Conservation (phyloP, 2,329 filamentous ascomycete species). For the Didymella pomorum region DNA sequence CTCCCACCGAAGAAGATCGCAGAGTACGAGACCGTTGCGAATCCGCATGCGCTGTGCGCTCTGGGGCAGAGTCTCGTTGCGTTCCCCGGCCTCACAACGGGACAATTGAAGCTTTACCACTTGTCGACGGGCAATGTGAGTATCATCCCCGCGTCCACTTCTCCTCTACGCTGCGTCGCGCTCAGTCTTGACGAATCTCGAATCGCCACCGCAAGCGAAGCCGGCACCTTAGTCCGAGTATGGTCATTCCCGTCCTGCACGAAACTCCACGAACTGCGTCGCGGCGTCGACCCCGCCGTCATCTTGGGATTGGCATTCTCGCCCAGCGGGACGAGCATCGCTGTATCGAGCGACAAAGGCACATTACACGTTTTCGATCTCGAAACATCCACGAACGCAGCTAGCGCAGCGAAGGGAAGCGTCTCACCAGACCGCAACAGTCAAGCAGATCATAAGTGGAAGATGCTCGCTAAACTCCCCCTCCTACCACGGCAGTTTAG, state of each 20-base stretch:
- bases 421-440: too few species aligned
- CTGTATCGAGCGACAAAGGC: conserved; percentile 95
- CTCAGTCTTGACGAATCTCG: conserved; percentile 84
- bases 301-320: conserved; percentile 91
- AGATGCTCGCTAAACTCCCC: conserved; percentile 81
- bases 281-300: conserved; percentile 86
- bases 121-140: conserved; percentile 81
- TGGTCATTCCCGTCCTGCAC: conserved; percentile 83
- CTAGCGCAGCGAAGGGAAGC: too few species aligned
- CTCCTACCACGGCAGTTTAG: conserved; percentile 87
- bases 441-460: too few species aligned
- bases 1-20: conserved; percentile 74
- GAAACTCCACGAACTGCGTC: conserved; percentile 81
- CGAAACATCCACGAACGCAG: too few species aligned
- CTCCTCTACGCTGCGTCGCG: conserved; percentile 77
- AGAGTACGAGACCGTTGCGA: conserved; percentile 85
- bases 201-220: conserved; percentile 89
- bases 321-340: conserved; percentile 78
- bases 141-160: conserved; percentile 90
- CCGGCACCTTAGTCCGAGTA: conserved; percentile 87
- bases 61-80: conserved; percentile 76
- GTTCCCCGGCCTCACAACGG: conserved; percentile 85
- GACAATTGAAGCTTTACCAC: conserved; percentile 89
- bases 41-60: conserved; percentile 80
- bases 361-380: conserved; percentile 91